Evolutionary conservation across 805 yeast species (phyloP).

Genomic region (Candida chilensis): DNA sequence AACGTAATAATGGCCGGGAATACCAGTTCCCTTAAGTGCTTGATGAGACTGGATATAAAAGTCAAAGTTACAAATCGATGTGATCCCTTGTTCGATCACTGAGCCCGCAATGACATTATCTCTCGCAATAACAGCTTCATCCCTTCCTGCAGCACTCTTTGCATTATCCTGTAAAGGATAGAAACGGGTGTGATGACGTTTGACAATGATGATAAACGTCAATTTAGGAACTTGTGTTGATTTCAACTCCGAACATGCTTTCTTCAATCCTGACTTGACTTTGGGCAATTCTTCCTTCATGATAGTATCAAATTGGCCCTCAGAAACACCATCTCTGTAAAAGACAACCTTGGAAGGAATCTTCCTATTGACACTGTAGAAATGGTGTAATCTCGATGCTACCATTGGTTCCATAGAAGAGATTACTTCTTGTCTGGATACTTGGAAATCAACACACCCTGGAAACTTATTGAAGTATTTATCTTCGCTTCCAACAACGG

Average conservation of each 20-base stretch:
- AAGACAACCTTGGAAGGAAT: slow-evolving; percentile 13
- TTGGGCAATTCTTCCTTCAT: slow-evolving; percentile 15
- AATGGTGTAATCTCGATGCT: slow-evolving; percentile 10
- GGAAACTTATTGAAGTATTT: slow-evolving; percentile 12
- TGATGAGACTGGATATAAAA: slow-evolving; percentile 18
- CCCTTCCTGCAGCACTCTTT: slow-evolving; percentile 7
- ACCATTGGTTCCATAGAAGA: slow-evolving; percentile 12
- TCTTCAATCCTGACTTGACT: slow-evolving; percentile 9
- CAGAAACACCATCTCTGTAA: slow-evolving; percentile 21
- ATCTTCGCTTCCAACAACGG: slow-evolving; percentile 9
- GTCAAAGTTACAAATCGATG: slow-evolving; percentile 16
- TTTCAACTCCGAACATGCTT: slow-evolving; percentile 6
- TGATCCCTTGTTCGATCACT: slow-evolving; percentile 16
- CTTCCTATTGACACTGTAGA: slow-evolving; percentile 8
- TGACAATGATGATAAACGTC: slow-evolving; percentile 12
- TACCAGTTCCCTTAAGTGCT: slow-evolving; percentile 21
- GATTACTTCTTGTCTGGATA: slow-evolving; percentile 10
- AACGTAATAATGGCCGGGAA: slow-evolving; percentile 20
- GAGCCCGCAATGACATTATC: slow-evolving; percentile 16
- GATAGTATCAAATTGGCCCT: slow-evolving; percentile 16
- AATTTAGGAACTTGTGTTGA: slow-evolving; percentile 13
- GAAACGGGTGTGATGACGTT: slow-evolving; percentile 12
- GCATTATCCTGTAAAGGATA: slow-evolving; percentile 14
- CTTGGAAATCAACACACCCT: slow-evolving; percentile 12
- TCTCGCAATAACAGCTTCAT: slow-evolving; percentile 10